Evolutionary conservation across 2,329 filamentous ascomycete species (phyloP).

Genomic region (Didymellaceae sp.): DNA sequence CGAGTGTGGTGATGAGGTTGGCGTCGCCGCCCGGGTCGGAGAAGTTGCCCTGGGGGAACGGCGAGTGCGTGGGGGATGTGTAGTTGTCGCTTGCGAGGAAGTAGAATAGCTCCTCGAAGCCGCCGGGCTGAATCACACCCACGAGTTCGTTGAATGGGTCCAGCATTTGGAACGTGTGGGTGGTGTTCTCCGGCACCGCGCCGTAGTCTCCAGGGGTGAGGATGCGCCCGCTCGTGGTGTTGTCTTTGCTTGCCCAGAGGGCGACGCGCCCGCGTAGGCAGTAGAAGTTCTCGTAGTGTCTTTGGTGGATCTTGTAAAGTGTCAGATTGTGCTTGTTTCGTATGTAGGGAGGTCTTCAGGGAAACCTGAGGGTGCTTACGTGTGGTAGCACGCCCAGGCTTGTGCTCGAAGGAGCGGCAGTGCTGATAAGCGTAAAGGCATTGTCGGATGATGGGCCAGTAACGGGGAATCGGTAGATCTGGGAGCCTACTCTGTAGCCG

Average conservation of each 20-base stretch:
- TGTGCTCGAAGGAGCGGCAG: constrained; percentile 49
- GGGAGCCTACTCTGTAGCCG: constrained; percentile 45
- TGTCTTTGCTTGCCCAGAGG: constrained; percentile 53
- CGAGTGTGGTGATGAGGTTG: constrained; percentile 43
- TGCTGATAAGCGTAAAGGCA: constrained; percentile 55
- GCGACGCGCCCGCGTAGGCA: constrained; percentile 54
- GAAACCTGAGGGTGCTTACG: not conserved
- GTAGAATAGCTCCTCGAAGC: constrained; percentile 58
- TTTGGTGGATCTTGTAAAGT: constrained; percentile 40
- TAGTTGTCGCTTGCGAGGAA: constrained; percentile 47
- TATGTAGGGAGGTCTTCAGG: too few species aligned
- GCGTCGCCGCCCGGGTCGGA: constrained; percentile 39
- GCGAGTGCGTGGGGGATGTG: constrained; percentile 44
- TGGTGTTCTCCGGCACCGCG: constrained; percentile 54
- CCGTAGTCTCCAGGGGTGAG: constrained; percentile 56
- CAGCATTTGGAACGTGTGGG: constrained; percentile 57
- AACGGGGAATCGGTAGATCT: constrained; percentile 53
- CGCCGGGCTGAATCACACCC: constrained; percentile 55
- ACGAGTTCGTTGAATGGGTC: constrained; percentile 58
- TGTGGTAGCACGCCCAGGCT: constrained; percentile 54
- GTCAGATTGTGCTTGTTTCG: too few species aligned
- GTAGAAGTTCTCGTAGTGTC: constrained; percentile 58
- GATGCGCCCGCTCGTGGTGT: constrained; percentile 43
- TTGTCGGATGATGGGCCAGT: constrained; percentile 54
- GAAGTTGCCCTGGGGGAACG: constrained; percentile 43